phyloP scores from a whole-genome alignment of 2,329 filamentous ascomycete genomes.

The Ceratocystis papillata region DNA sequence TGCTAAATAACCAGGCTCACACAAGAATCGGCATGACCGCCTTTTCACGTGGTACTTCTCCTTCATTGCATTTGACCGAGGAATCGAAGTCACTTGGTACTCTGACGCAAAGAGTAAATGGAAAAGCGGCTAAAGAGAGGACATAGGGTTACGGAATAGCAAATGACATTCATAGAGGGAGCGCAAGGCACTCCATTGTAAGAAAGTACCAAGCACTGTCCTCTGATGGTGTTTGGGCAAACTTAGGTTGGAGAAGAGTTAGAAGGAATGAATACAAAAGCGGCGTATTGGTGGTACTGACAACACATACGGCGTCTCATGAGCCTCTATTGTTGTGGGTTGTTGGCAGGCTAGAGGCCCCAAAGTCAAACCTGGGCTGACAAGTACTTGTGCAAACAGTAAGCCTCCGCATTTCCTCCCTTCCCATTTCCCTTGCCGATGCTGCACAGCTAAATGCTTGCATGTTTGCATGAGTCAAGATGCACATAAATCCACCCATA shows the following conservation, averaged over 20 bases:
- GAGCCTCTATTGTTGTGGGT: no score
- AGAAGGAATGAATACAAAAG: neutral
- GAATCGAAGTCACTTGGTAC: neutral
- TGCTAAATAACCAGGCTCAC: neutral
- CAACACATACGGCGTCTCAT: no score
- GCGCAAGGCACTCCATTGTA: no score
- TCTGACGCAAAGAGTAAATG: neutral
- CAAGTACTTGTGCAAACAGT: neutral
- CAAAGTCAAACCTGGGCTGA: no score
- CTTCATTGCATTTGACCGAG: neutral
- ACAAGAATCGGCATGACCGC: neutral
- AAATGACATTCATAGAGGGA: no score
- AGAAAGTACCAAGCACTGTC: no score
- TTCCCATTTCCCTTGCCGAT: neutral
- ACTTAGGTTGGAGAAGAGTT: neutral
- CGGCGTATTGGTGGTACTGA: no score
- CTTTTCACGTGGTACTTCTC: neutral
- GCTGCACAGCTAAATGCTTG: constrained; percentile 5
- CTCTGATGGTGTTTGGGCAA: no score
- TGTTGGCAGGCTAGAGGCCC: no score
- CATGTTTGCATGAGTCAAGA: constrained; percentile 11
- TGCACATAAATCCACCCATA: neutral
- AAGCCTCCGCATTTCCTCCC: neutral
- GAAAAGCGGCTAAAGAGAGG: neutral
- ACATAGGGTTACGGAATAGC: no score